Conservation (phyloP, 441 rosid genomes). For the Rhodomyrtus psidioides region DNA sequence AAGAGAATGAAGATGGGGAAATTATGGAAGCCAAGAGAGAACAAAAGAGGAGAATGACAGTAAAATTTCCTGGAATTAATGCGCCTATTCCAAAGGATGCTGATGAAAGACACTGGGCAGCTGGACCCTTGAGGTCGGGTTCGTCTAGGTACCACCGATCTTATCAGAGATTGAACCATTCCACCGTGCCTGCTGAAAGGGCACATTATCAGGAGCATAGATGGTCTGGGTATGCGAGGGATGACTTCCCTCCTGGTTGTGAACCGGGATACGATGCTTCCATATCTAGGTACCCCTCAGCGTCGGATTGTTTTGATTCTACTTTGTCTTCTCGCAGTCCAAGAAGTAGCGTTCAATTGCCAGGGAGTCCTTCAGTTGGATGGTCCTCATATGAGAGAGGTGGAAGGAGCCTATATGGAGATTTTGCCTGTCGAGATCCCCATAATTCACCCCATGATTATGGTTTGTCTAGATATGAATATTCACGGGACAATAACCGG, state of each 20-base stretch:
- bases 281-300: conserved; percentile 50
- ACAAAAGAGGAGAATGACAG: conserved; percentile 46
- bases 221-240: conserved; percentile 24
- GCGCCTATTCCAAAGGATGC: conserved; percentile 82
- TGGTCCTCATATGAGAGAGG: conserved; percentile 37
- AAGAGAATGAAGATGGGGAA: conserved; percentile 74
- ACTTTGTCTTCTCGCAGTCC: conserved; percentile 12
- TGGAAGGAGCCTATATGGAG: conserved; percentile 32
- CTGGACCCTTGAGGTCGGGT: conserved; percentile 32
- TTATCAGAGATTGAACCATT: conserved; percentile 21
- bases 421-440: conserved; percentile 11
- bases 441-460: conserved; percentile 19
- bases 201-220: conserved; percentile 35
- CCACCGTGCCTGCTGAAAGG: conserved; percentile 34
- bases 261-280: conserved; percentile 27
- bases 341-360: background rate
- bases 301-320: conserved; percentile 30
- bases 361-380: conserved; percentile 22
- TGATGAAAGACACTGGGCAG: conserved; percentile 59
- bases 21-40: conserved; percentile 32
- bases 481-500: conserved; percentile 12
- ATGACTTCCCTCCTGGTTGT: conserved; percentile 44
- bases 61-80: conserved; percentile 79
- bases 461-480: conserved; percentile 14
- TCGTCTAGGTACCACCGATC: conserved; percentile 20